Base-by-base conservation (phyloP, 129 eudicot species). In the Tagetes erecta region DNA sequence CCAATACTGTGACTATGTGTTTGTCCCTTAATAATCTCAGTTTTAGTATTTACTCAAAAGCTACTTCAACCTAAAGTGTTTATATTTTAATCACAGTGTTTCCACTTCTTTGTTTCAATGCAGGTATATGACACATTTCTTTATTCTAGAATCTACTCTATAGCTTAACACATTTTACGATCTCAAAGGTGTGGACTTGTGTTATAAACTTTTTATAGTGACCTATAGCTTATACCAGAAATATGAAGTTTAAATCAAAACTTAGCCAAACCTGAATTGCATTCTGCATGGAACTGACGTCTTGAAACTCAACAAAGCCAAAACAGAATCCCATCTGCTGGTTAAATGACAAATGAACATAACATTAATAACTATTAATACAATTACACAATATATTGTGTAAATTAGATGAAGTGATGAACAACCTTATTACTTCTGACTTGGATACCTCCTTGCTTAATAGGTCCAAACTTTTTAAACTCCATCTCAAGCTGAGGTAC, bases 381-480 rank as follows among this genome's bases (percentile, higher is more conserved):
- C 44, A 70, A 71, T 3, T 41, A 60, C 39, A 30, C 41, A 38
- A 47, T 37, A 7, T 6, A 14, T 20, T 38, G 65, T 66, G 44
- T 63, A 38, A 39, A 37, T 39, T 55, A 78, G 31, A 59, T 62
- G 20, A 49, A 49, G 55, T 49, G 55, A 49, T 49, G 39, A 63
- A 74, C 80, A n/a, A 92, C 97, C 96, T 87, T 87, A 47, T 87
- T 85, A 81, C 94, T 92, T 79, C 94, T 87, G 59, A 92, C 97
- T 92, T 92, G 97, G 68, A 92, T 75, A 13, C 97, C 97, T 58
- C 84, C 88, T 78, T 68, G 82, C 79, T 87, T 92, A 60, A 92
- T 87, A 46, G 96, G 83, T 52, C 97, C 96, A 79, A 85, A 92
- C 79, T 84, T 87, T 71, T 81, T 82, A 64, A 92, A 92, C 71